Percentiles rank a stretch among this genome's conserved stretches.
These are phyloP conservation scores for Torrubiellomyces zombiae DNA, from an alignment of 2,329 filamentous ascomycete genomes.

Conservation along the genomic window DNA sequence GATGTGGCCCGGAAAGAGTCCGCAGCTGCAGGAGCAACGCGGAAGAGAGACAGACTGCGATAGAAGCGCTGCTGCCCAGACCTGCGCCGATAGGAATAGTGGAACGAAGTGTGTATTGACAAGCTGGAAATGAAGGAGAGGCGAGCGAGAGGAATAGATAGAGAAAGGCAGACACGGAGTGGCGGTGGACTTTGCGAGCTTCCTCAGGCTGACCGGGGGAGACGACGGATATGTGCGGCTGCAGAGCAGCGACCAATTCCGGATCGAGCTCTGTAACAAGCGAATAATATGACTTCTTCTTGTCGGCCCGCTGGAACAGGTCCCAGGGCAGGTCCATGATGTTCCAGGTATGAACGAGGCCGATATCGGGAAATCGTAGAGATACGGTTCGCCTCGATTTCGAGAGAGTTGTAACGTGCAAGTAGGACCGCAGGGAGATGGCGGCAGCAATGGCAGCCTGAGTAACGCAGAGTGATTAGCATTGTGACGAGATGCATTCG, in stretches of 20 bases:
- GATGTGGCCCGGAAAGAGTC: conserved; percentile 76
- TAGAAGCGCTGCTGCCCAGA: conserved; percentile 84
- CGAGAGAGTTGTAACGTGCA: conserved; percentile 84
- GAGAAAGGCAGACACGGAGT: conserved; percentile 70
- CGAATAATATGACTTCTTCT: conserved; percentile 93
- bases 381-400: conserved; percentile 82
- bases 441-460: conserved; percentile 85
- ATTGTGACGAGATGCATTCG: too few relatives aligned
- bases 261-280: conserved; percentile 69
- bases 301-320: conserved; percentile 58
- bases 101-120: conserved; percentile 78
- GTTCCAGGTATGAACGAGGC: conserved; percentile 80
- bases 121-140: conserved; percentile 60
- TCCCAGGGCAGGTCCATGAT: conserved; percentile 85
- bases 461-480: too few relatives aligned
- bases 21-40: conserved; percentile 79
- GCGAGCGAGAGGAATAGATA: conserved; percentile 86
- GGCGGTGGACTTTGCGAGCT: conserved; percentile 67
- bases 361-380: conserved; percentile 80
- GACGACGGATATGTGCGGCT: conserved; percentile 60
- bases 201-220: conserved; percentile 50
- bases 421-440: conserved; percentile 88
- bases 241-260: conserved; percentile 64
- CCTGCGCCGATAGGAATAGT: conserved; percentile 88
- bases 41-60: conserved; percentile 73